Percentiles rank a stretch among this genome's conserved stretches.
Evolutionary conservation across 176 grass and related monocot species (phyloP).

Genomic region (Oryza glumipatula): DNA sequence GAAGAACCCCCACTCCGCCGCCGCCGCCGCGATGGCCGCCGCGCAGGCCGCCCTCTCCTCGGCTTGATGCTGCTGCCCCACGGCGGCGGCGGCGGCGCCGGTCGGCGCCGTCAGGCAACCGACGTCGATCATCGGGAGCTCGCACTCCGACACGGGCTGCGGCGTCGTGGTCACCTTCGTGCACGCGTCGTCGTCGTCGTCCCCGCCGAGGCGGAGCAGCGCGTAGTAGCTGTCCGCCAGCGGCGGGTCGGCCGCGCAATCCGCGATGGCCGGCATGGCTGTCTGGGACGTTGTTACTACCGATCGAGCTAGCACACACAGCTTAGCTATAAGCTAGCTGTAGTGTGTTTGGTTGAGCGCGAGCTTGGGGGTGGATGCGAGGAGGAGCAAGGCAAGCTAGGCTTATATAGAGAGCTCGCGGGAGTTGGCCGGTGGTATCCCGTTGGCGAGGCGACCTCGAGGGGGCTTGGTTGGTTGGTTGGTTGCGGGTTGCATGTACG

Average conservation of each 20-base stretch:
- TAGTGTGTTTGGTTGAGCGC: neutral
- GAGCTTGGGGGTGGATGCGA: neutral
- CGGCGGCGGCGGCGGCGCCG: no score
- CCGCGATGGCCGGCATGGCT: slow-evolving; percentile 44
- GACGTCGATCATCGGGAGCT: slow-evolving; percentile 74
- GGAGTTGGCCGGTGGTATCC: neutral
- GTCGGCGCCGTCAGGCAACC: slow-evolving; percentile 29
- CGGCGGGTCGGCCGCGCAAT: slow-evolving; percentile 52
- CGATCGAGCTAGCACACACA: no score
- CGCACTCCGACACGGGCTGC: slow-evolving; percentile 39
- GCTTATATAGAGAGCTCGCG: slow-evolving; percentile 33
- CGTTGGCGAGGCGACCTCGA: slow-evolving; percentile 18
- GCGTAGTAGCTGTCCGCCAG: slow-evolving; percentile 56
- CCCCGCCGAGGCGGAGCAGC: slow-evolving; percentile 35
- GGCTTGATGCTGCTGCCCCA: neutral
- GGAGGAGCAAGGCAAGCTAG: no score
- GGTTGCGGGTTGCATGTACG: neutral
- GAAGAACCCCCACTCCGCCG: slow-evolving; percentile 82
- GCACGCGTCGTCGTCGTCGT: neutral
- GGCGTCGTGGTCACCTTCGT: neutral
- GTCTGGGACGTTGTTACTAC: no score
- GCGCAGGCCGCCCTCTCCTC: slow-evolving; percentile 44
- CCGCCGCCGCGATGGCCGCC: slow-evolving; percentile 54
- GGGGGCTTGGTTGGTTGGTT: neutral
- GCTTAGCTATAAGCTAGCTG: neutral